phyloP scores from a whole-genome alignment of 2,329 filamentous ascomycete genomes.

The Spiromastix sp. region DNA sequence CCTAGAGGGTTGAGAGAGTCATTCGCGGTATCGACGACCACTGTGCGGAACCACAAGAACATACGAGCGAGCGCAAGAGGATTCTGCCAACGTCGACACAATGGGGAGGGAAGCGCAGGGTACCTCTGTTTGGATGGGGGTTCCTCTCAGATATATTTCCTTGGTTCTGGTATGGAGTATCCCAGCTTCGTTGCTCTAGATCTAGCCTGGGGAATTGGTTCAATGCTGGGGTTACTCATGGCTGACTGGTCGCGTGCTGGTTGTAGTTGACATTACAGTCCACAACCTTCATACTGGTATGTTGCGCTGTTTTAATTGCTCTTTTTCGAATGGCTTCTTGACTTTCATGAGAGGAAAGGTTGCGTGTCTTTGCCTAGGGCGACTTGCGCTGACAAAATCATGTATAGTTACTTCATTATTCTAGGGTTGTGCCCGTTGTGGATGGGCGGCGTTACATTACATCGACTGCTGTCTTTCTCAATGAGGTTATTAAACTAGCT shows the following conservation, averaged over 20 bases:
- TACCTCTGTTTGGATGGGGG: slow-evolving; percentile 23
- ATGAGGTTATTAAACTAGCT: slow-evolving; percentile 81
- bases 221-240: too few relatives aligned
- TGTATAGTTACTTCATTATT: slow-evolving; percentile 83
- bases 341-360: background rate
- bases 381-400: slow-evolving; percentile 7
- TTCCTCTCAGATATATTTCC: slow-evolving; percentile 23
- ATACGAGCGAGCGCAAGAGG: too few relatives aligned
- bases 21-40: background rate
- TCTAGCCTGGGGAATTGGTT: too few relatives aligned
- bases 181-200: too few relatives aligned
- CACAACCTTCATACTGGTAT: slow-evolving; percentile 34
- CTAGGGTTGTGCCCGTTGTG: slow-evolving; percentile 76
- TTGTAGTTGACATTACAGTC: slow-evolving; percentile 34
- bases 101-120: slow-evolving; percentile 26
- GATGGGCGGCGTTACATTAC: slow-evolving; percentile 83
- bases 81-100: too few relatives aligned
- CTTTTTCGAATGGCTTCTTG: background rate
- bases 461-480: slow-evolving; percentile 87
- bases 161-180: slow-evolving; percentile 29
- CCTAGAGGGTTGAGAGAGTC: background rate
- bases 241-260: too few relatives aligned
- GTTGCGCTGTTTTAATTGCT: slow-evolving; percentile 9
- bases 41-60: too few relatives aligned
- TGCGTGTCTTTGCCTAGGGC: background rate